Conservation (phyloP, 257 asterid genomes). For the Ocimum tenuiflorum region DNA sequence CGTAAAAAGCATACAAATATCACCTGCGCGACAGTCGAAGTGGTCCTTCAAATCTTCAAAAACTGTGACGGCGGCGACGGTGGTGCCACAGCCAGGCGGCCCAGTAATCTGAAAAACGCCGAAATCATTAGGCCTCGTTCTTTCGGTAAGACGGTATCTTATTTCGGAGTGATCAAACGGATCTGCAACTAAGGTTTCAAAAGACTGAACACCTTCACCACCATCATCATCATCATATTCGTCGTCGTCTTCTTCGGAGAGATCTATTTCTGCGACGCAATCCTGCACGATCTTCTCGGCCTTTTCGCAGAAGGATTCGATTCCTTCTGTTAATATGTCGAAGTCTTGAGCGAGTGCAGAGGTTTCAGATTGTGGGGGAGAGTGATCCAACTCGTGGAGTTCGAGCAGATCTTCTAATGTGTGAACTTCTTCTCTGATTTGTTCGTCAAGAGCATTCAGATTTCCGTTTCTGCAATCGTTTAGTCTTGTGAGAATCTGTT, state of each 20-base stretch:
- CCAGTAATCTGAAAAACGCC: neutral
- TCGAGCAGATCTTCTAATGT: neutral
- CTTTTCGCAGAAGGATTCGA: neutral
- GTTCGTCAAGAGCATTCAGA: neutral
- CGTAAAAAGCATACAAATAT: no score
- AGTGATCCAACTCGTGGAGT: neutral
- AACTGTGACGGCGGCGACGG: neutral
- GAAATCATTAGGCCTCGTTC: neutral
- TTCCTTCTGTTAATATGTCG: neutral
- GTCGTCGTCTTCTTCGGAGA: no score
- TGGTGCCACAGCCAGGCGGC: neutral
- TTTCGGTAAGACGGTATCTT: neutral
- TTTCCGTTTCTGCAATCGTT: neutral
- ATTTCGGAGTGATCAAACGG: neutral
- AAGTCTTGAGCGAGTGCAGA: neutral
- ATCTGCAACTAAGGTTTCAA: neutral
- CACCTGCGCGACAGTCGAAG: neutral
- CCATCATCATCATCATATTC: no score
- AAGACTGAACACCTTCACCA: neutral
- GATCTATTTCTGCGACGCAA: no score
- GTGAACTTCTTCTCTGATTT: neutral
- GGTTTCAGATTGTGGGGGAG: neutral
- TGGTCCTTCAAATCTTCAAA: neutral
- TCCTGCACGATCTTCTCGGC: neutral
- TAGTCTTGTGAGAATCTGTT: neutral